Evolutionary conservation across 2,329 filamentous ascomycete species (phyloP), one percentile per base, ranked within the genome.

Genomic region (Trichophaea hybrida): DNA sequence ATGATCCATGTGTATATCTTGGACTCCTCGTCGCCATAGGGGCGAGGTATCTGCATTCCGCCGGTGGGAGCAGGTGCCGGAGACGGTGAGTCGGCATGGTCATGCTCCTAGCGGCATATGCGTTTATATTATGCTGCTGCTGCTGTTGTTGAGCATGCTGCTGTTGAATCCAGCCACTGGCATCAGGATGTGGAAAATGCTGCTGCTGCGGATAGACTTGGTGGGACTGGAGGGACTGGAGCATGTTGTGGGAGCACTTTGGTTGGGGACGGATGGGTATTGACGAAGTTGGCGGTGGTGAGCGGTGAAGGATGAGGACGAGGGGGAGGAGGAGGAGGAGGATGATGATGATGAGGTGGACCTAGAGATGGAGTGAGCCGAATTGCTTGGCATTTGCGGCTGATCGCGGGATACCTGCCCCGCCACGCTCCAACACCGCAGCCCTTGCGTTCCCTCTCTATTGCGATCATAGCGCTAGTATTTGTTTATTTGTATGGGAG

Each of bases 51-150:
- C 57, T 65, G 57, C 64, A 68, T 61, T 32, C 61, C 49, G 24
- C 61, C 52, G 24, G 60, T 55, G 62, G 69, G 40, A 50, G 69
- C 56, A 60, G 79, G 81, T 72, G 64, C 63, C 32, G 64, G 63
- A n/a, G 64, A 65, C 8, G 64, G 5, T 63, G 57, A 8, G 57
- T 60, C 12, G 61, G 62, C 31, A 60, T 64, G 13, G 51, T 33
- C 13, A 65, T 51, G 15, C 5, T 32, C 48, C 64, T 59, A 37
- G 35, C 17, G 31, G 6, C 32, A 32, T 57, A 48, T 6, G 55
- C 15, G 44, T 57, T 48, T 5, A 48, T 33, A n/a, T 61, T 56
- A 6, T 61, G 59, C 5, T 62, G 62, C 1, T 62, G 62, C 6
- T 64, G 62, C n/a, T 62, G 61, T 37, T 63, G 60, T 6, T 57